These are phyloP conservation scores for Penicillium nordicum DNA, from an alignment of 2,329 filamentous ascomycete species.

Conservation along the genomic window DNA sequence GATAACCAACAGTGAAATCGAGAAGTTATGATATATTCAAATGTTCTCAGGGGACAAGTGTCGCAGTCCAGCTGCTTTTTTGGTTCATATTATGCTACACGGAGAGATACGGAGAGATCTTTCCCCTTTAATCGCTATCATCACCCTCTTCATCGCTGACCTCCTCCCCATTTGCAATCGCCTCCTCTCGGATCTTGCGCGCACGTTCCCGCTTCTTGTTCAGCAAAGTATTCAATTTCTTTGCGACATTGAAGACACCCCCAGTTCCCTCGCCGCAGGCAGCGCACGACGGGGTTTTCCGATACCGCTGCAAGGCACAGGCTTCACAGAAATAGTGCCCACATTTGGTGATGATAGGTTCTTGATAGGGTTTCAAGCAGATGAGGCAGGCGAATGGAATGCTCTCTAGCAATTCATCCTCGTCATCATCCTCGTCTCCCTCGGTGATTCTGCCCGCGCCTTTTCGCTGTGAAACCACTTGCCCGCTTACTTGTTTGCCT, in stretches of 20 bases:
- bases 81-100: slow-evolving; percentile 10
- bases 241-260: slow-evolving; percentile 86
- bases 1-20: neutral
- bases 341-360: slow-evolving; percentile 82
- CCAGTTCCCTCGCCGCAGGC: slow-evolving; percentile 80
- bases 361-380: slow-evolving; percentile 73
- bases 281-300: slow-evolving; percentile 81
- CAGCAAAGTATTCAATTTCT: slow-evolving; percentile 74
- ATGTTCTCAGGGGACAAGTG: neutral
- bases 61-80: slow-evolving; percentile 5
- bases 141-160: slow-evolving; percentile 46
- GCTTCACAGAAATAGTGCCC: slow-evolving; percentile 94
- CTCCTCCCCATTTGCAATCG: slow-evolving; percentile 53
- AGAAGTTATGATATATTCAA: neutral
- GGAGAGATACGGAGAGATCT: neutral
- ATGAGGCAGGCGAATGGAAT: slow-evolving; percentile 90
- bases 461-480: slow-evolving; percentile 47
- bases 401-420: slow-evolving; percentile 70
- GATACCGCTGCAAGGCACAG: slow-evolving; percentile 82
- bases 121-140: slow-evolving; percentile 7
- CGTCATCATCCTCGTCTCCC: slow-evolving; percentile 54
- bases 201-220: slow-evolving; percentile 64
- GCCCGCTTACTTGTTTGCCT: slow-evolving; percentile 46
- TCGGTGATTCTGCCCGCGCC: slow-evolving; percentile 47
- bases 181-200: slow-evolving; percentile 51